Conservation (phyloP, 192 early-diverging fungal genomes). For the Backusella sp. region DNA sequence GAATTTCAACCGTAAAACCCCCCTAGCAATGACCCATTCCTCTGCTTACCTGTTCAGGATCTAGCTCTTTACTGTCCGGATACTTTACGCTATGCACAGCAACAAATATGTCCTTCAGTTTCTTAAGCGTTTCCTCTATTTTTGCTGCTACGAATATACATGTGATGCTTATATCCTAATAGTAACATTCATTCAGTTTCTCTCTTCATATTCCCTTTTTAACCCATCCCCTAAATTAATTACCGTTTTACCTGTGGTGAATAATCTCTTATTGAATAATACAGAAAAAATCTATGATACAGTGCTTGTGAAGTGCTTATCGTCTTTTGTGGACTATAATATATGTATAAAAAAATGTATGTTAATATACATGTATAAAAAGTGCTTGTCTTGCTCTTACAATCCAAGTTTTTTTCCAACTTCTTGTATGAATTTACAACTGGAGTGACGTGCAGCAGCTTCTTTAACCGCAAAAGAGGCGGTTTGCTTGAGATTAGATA, state of each 20-base stretch:
- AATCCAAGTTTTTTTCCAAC: constrained; percentile 57
- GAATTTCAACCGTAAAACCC: not conserved
- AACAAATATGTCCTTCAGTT: constrained; percentile 75
- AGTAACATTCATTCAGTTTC: not conserved
- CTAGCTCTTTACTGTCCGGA: constrained; percentile 50
- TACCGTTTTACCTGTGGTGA: constrained; percentile 40
- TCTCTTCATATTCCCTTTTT: not conserved
- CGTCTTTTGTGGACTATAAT: constrained; percentile 54
- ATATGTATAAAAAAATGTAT: not conserved
- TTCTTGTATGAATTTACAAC: constrained; percentile 50
- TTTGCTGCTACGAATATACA: constrained; percentile 83
- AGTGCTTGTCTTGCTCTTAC: constrained; percentile 30
- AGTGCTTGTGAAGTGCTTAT: constrained; percentile 57
- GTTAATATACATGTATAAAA: not conserved
- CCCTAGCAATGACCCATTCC: not conserved
- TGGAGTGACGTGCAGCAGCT: constrained; percentile 18
- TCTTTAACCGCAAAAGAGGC: constrained; percentile 22
- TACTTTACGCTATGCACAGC: constrained; percentile 53
- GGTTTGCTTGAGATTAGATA: constrained; percentile 18
- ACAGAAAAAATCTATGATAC: constrained; percentile 55
- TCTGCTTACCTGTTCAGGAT: constrained; percentile 49
- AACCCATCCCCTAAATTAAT: not conserved
- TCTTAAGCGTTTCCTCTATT: constrained; percentile 86
- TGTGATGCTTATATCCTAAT: constrained; percentile 58
- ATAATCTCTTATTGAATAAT: constrained; percentile 48